A percentile compares a stretch with the other conserved stretches of the same genome.
These are phyloP conservation scores for Tolypocladium amazonense DNA, from an alignment of 2,329 filamentous ascomycete species.

Conservation along the genomic window DNA sequence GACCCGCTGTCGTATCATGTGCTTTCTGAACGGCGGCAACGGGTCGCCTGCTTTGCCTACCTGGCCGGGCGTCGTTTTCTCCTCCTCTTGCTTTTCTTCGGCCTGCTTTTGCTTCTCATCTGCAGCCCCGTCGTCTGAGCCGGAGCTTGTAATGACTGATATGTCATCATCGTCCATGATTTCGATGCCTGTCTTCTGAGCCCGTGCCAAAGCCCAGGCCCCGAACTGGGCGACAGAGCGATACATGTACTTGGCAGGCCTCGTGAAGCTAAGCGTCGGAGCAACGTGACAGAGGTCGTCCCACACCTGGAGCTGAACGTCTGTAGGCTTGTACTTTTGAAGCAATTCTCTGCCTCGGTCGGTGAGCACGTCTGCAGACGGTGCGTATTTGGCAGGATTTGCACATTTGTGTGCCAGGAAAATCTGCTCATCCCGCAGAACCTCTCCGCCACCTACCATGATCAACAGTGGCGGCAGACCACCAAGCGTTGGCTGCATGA, in stretches of 20 bases:
- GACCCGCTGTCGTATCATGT: slow-evolving; percentile 89
- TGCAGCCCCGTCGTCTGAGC: slow-evolving; percentile 19
- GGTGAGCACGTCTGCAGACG: slow-evolving; percentile 51
- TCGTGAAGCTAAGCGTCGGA: slow-evolving; percentile 87
- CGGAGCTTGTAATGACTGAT: slow-evolving; percentile 59
- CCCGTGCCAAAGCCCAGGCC: slow-evolving; percentile 77
- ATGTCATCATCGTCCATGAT: slow-evolving; percentile 71
- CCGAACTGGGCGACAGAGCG: slow-evolving; percentile 86
- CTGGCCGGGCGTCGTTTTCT: slow-evolving; percentile 17
- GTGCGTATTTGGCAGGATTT: slow-evolving; percentile 67
- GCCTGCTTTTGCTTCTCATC: slow-evolving; percentile 12
- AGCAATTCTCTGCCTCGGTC: slow-evolving; percentile 50
- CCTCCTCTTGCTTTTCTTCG: slow-evolving; percentile 5
- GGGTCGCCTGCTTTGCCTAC: slow-evolving; percentile 83
- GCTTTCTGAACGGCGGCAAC: slow-evolving; percentile 64
- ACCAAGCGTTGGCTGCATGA: slow-evolving; percentile 79
- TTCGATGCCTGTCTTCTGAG: slow-evolving; percentile 70
- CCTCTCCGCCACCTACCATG: slow-evolving; percentile 77
- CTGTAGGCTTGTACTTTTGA: slow-evolving; percentile 65
- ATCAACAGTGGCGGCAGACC: slow-evolving; percentile 82
- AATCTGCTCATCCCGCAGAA: slow-evolving; percentile 88
- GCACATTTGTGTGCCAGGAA: slow-evolving; percentile 93
- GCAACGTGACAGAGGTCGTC: slow-evolving; percentile 89
- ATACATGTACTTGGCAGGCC: slow-evolving; percentile 95
- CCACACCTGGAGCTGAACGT: slow-evolving; percentile 93